Evolutionary conservation across 441 rosid species (phyloP).

Genomic region (Erodium trifolium): DNA sequence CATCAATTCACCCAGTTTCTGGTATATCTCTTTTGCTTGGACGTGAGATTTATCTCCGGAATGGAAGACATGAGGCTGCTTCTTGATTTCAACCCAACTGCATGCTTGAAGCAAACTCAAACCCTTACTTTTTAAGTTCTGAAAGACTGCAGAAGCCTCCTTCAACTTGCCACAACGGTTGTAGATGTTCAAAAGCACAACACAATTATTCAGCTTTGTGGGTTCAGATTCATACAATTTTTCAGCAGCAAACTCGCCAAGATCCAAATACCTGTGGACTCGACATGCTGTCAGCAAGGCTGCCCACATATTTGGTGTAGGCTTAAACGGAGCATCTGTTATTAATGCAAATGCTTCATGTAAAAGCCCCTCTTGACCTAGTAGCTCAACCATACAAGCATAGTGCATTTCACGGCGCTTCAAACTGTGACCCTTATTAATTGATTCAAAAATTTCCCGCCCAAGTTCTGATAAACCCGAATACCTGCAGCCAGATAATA

Average conservation of each 20-base stretch:
- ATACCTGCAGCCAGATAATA: constrained; percentile 68
- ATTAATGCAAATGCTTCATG: constrained; percentile 82
- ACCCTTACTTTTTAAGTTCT: constrained; percentile 60
- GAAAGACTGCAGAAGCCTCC: constrained; percentile 63
- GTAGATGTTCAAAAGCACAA: constrained; percentile 74
- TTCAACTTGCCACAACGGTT: constrained; percentile 52
- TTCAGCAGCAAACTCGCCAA: constrained; percentile 75
- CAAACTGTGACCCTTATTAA: constrained; percentile 51
- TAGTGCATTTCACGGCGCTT: constrained; percentile 89
- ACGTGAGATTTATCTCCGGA: constrained; percentile 55
- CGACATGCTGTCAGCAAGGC: constrained; percentile 81
- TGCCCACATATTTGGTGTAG: constrained; percentile 88
- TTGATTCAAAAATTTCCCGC: constrained; percentile 71
- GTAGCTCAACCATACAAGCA: constrained; percentile 67
- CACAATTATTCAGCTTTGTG: constrained; percentile 64
- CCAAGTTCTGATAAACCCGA: constrained; percentile 64
- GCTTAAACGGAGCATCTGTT: constrained; percentile 51
- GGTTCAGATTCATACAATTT: constrained; percentile 76
- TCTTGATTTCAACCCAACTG: constrained; percentile 72
- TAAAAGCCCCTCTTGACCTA: constrained; percentile 71
- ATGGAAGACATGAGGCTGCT: constrained; percentile 43
- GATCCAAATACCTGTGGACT: constrained; percentile 57
- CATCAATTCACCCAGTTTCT: constrained; percentile 60
- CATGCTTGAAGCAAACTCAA: constrained; percentile 64
- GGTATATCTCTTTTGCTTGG: constrained; percentile 50